phyloP scores from a whole-genome alignment of 257 asterid species.

The Phtheirospermum japonicum region DNA sequence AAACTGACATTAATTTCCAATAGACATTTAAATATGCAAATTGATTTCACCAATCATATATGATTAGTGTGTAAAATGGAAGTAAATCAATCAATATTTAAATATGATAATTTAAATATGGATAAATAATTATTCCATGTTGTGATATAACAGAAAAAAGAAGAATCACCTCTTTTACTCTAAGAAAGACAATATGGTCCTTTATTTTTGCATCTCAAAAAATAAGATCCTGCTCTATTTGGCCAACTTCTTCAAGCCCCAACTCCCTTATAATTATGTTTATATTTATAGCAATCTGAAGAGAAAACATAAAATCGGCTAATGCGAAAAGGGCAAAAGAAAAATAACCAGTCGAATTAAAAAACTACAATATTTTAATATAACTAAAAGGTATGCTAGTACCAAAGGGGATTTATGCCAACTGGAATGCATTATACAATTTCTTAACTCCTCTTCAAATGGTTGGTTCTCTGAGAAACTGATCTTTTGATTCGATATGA shows the following conservation, averaged over 20 bases:
- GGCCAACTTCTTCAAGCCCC: conserved; percentile 89
- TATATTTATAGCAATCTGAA: conserved; percentile 87
- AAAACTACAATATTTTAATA: not conserved
- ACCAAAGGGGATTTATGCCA: conserved; percentile 9
- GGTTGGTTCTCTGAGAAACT: conserved; percentile 7
- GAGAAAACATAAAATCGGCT: conserved; percentile 25
- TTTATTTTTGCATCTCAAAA: conserved; percentile 98
- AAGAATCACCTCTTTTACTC: conserved; percentile 62
- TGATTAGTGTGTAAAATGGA: too few species aligned
- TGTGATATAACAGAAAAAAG: conserved; percentile 19
- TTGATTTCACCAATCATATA: too few species aligned
- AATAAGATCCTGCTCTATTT: conserved; percentile 95
- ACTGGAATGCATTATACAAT: conserved; percentile 11
- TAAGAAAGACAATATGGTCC: conserved; percentile 78
- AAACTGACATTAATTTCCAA: too few species aligned
- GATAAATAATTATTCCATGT: too few species aligned
- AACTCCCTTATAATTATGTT: conserved; percentile 74
- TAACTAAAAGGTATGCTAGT: conserved; percentile 12
- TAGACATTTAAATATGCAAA: too few species aligned
- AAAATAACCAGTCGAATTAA: conserved; percentile 3
- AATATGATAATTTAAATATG: too few species aligned
- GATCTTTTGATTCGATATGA: conserved; percentile 11
- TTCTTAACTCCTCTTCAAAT: conserved; percentile 13
- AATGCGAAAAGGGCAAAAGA: not conserved
- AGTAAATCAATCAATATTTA: too few species aligned